Evolutionary conservation across 441 rosid genomes (phyloP), one percentile per base, ranked within the genome.

Genomic region (Geranium incanum): DNA sequence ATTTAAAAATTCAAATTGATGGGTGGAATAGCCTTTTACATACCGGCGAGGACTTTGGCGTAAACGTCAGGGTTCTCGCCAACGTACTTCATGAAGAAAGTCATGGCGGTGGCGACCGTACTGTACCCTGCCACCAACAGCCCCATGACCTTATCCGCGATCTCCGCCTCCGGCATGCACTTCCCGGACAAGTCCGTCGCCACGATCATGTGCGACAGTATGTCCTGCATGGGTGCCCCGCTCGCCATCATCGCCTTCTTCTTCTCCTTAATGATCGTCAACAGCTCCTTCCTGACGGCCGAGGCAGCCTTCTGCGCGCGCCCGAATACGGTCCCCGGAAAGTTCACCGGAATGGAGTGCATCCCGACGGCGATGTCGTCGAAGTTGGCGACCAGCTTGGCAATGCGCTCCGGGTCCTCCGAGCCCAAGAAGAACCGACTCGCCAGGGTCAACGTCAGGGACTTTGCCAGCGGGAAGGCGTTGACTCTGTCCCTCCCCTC

Each of bases 71-170:
- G 52, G 13, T 13, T 45, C 52, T 45, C 52, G 3, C 52, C 52
- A 8, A 76, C 75, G 11, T 71, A 76, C 69, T 76, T 76, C 75
- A 71, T 63, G 64, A 71, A 71, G 75, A 76, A 76, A 23, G 75
- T 68, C 75, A 76, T 76, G 75, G 75, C 69, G 1, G 78, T 76
- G 66, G 78, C 78, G 39, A 76, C 78, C 15, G 75, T 71, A 71
- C 78, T 76, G 57, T 76, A 76, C 36, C 78, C 78, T 9, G 78
- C 78, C 12, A 74, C 71, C 66, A 76, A 39, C 21, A 76, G 3
- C 36, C 78, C 78, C 78, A 76, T 76, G 69, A 76, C 71, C 71
- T 76, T 76, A 55, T 71, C 78, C 5, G 78, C 48, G 12, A 76
- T 72, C 72, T 76, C 78, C 5, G 75, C 18, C 52, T 45, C 52